A percentile compares a stretch with the other conserved stretches of the same genome.
These are phyloP conservation scores for Fistulinella cinereoalba DNA, from an alignment of 1,284 basidiomycete species.

Conservation along the genomic window DNA sequence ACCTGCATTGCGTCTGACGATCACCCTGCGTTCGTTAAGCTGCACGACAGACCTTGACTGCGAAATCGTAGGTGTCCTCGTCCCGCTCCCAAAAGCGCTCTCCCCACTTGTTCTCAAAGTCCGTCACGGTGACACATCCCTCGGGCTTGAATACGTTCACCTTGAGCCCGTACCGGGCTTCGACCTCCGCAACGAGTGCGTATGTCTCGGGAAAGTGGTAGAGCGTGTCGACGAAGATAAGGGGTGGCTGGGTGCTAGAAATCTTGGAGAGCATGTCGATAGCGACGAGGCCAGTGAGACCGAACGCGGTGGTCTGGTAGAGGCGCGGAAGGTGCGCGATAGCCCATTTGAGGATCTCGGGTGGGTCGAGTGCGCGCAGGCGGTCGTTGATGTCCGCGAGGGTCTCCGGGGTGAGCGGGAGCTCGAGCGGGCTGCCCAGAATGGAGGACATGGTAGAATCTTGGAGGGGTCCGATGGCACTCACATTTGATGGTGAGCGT, in stretches of 20 bases:
- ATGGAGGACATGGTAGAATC: neutral
- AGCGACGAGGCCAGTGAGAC: slow-evolving; percentile 87
- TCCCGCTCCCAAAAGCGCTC: slow-evolving; percentile 85
- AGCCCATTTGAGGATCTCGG: slow-evolving; percentile 84
- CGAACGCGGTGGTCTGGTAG: slow-evolving; percentile 92
- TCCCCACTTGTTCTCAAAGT: slow-evolving; percentile 85
- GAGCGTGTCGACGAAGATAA: slow-evolving; percentile 94
- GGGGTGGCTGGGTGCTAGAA: slow-evolving; percentile 51
- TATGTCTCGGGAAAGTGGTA: slow-evolving; percentile 97
- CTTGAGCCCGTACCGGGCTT: slow-evolving; percentile 69
- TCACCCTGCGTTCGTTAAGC: neutral
- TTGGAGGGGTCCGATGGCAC: neutral
- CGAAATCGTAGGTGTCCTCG: slow-evolving; percentile 88
- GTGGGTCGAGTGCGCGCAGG: slow-evolving; percentile 65
- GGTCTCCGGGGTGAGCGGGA: slow-evolving; percentile 65
- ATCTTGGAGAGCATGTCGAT: slow-evolving; percentile 91
- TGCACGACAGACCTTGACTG: slow-evolving; percentile 72
- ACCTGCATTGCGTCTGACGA: slow-evolving; percentile 49
- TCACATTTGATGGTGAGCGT: too few relatives aligned
- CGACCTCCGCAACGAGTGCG: slow-evolving; percentile 79
- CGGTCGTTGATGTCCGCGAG: slow-evolving; percentile 72
- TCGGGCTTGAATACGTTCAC: slow-evolving; percentile 82
- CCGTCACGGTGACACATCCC: slow-evolving; percentile 63
- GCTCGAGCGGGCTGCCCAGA: slow-evolving; percentile 49
- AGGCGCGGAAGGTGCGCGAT: slow-evolving; percentile 74